Percentiles rank a stretch among this genome's conserved stretches.
phyloP scores from a whole-genome alignment of 805 yeast genomes.

The Zygoascus biomembranicola region DNA sequence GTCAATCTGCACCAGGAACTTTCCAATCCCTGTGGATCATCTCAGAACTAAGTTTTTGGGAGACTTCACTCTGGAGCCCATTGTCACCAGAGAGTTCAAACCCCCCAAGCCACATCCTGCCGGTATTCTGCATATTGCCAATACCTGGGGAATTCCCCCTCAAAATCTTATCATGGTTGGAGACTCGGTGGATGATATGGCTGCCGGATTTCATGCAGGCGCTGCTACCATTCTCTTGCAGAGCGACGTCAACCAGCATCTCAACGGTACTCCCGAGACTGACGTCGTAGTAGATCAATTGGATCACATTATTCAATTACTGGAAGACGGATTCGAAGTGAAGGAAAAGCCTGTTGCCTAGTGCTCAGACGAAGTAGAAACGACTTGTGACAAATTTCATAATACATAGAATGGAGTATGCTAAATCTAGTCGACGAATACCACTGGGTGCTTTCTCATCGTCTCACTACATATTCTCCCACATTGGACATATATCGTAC shows the following conservation, averaged over 20 bases:
- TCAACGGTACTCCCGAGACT: conserved; percentile 32
- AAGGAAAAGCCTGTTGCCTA: conserved; percentile 4
- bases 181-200: conserved; percentile 64
- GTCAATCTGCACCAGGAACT: conserved; percentile 59
- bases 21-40: conserved; percentile 45
- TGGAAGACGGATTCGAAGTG: conserved; percentile 31
- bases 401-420: background rate
- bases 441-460: background rate
- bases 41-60: conserved; percentile 39
- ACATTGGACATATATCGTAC: conserved; percentile 70
- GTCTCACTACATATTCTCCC: conserved; percentile 48
- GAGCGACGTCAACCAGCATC: conserved; percentile 42
- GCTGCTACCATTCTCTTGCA: conserved; percentile 46
- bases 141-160: conserved; percentile 38
- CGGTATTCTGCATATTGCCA: conserved; percentile 50
- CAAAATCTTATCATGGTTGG: conserved; percentile 58
- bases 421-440: background rate
- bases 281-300: conserved; percentile 31
- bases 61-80: conserved; percentile 38
- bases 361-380: no score
- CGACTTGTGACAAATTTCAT: no score
- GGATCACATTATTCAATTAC: conserved; percentile 30
- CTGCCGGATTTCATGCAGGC: conserved; percentile 57
- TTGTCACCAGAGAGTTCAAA: conserved; percentile 51
- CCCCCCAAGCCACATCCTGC: conserved; percentile 66